Evolutionary conservation across 371 early-diverging fungal species (phyloP).

Genomic region (Basidiobolus meristosporus): DNA sequence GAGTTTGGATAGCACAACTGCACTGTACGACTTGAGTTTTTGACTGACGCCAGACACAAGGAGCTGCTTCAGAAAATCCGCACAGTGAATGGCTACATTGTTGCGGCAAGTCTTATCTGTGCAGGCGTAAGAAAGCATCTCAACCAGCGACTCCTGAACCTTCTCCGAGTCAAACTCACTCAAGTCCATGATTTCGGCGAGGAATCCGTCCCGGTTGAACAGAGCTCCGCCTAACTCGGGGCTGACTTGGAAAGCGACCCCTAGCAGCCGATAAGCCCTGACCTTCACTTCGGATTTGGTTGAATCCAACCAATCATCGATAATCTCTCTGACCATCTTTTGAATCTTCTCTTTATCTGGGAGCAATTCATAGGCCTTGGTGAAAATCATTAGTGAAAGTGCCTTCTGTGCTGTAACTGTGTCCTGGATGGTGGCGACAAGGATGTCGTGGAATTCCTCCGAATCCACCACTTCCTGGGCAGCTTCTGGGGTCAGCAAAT

Average conservation of each 20-base stretch:
- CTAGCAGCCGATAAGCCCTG: slow-evolving; percentile 11
- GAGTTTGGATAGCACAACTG: slow-evolving; percentile 41
- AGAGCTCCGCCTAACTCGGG: slow-evolving; percentile 35
- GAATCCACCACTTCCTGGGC: neutral
- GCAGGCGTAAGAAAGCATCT: slow-evolving; percentile 43
- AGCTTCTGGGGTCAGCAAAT: too few relatives aligned
- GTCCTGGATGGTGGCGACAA: neutral
- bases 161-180: slow-evolving; percentile 38
- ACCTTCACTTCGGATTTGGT: slow-evolving; percentile 3
- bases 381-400: slow-evolving; percentile 2
- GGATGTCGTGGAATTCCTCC: neutral
- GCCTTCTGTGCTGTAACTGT: neutral
- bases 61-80: slow-evolving; percentile 25
- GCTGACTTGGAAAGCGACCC: slow-evolving; percentile 35
- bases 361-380: slow-evolving; percentile 3
- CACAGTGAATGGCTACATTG: slow-evolving; percentile 25
- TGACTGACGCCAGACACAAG: slow-evolving; percentile 19
- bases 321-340: neutral
- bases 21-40: slow-evolving; percentile 30
- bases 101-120: slow-evolving; percentile 37
- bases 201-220: slow-evolving; percentile 30
- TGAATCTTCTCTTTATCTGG: neutral
- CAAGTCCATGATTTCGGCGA: slow-evolving; percentile 49
- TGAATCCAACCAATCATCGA: slow-evolving; percentile 3
- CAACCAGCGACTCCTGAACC: slow-evolving; percentile 34